These are phyloP conservation scores for Aspergillus melleus DNA, from an alignment of 2,329 filamentous ascomycete genomes.

Conservation along the genomic window DNA sequence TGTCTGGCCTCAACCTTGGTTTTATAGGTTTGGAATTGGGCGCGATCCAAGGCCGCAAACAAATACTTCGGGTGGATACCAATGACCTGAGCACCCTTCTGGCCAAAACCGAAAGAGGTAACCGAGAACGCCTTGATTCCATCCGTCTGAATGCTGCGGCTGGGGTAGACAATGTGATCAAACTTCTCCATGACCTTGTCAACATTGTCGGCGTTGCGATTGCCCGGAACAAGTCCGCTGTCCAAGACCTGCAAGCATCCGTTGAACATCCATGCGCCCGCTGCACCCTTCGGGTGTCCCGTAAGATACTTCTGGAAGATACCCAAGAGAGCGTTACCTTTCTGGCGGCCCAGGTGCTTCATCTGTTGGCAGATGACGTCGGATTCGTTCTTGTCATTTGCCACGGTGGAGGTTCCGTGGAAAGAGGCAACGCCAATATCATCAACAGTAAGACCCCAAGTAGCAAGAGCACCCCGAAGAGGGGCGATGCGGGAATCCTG, in stretches of 20 bases:
- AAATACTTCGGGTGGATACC: conserved; percentile 97
- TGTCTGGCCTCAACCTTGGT: conserved; percentile 87
- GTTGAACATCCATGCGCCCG: conserved; percentile 99
- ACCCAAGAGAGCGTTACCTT: conserved; percentile 93
- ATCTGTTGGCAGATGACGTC: conserved; percentile 96
- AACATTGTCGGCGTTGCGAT: conserved; percentile 97
- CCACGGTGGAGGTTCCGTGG: conserved; percentile 97
- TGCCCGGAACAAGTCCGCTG: conserved; percentile 89
- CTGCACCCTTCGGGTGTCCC: conserved; percentile 97
- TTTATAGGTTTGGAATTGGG: conserved; percentile 79
- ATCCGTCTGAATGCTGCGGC: conserved; percentile 92
- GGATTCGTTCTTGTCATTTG: conserved; percentile 99
- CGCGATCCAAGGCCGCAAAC: conserved; percentile 87
- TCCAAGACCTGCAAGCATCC: conserved; percentile 95
- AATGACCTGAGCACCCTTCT: conserved; percentile 97
- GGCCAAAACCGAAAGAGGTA: conserved; percentile 98
- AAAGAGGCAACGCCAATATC: conserved; percentile 94
- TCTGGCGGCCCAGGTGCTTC: conserved; percentile 87
- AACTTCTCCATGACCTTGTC: conserved; percentile 97
- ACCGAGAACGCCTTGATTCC: conserved; percentile 98
- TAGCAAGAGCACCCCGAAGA: conserved; percentile 90
- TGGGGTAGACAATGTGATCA: conserved; percentile 96
- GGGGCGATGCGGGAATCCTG: conserved; percentile 90
- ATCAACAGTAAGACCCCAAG: conserved; percentile 96
- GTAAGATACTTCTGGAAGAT: conserved; percentile 99